phyloP scores from a whole-genome alignment of 495 filamentous ascomycete species.

The Penicillium pancosmium region DNA sequence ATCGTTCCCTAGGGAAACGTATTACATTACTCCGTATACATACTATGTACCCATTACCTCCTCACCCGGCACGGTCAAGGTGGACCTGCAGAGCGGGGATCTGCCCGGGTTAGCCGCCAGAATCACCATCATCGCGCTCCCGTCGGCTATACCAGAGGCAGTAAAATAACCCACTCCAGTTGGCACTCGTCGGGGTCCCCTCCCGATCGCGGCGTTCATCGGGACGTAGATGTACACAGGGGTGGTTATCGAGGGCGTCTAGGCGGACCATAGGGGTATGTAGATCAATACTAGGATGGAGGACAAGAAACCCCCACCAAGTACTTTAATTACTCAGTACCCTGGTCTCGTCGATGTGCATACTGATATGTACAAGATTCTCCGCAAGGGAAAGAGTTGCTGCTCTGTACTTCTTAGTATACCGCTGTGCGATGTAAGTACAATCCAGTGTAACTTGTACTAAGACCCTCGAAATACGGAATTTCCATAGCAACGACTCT shows the following conservation, averaged over 20 bases:
- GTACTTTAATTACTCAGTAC: background rate
- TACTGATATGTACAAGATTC: background rate
- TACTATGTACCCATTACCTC: background rate
- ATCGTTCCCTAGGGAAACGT: constrained; percentile 8
- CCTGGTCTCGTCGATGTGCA: background rate
- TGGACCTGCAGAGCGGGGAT: constrained; percentile 55
- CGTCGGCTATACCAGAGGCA: constrained; percentile 42
- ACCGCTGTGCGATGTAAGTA: too few species aligned
- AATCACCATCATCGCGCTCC: constrained; percentile 40
- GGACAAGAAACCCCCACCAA: background rate
- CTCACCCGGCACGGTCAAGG: constrained; percentile 42
- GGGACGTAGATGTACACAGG: background rate
- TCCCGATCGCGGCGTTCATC: background rate
- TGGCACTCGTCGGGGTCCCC: background rate
- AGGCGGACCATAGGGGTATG: background rate
- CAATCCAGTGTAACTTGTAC: too few species aligned
- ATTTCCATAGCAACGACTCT: constrained; percentile 33
- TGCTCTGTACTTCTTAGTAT: too few species aligned
- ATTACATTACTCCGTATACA: background rate
- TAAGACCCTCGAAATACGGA: constrained; percentile 23
- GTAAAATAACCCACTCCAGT: background rate
- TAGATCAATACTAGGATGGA: background rate
- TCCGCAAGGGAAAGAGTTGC: too few species aligned
- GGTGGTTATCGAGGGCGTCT: background rate
- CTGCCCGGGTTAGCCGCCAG: constrained; percentile 37